These are phyloP conservation scores for Schizonepeta tenuifolia DNA, from an alignment of 257 asterid species.

Conservation along the genomic window DNA sequence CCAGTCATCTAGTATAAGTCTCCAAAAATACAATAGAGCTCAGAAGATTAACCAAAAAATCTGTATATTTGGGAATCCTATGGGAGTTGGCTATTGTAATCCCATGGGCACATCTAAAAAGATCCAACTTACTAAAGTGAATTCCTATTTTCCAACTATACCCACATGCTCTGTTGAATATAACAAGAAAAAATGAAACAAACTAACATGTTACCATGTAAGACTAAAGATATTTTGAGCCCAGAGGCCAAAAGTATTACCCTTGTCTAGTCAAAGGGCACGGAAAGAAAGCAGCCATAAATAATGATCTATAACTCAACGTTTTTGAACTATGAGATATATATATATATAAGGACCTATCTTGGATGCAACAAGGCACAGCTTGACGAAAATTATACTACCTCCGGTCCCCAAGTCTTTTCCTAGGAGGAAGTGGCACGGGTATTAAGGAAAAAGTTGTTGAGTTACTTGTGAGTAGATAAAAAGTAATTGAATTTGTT, in stretches of 20 bases:
- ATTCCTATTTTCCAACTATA: slow-evolving; percentile 7
- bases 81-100: background rate
- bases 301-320: slow-evolving; percentile 6
- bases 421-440: too few species aligned
- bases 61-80: background rate
- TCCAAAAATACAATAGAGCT: background rate
- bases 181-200: background rate
- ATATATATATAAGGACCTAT: background rate
- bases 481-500: too few species aligned
- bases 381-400: slow-evolving; percentile 1
- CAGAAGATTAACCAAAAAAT: background rate
- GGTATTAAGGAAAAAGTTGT: too few species aligned
- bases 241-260: background rate
- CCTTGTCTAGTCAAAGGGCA: slow-evolving; percentile 9
- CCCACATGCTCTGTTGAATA: background rate
- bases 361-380: slow-evolving; percentile 7
- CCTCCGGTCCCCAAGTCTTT: too few species aligned
- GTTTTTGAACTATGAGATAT: background rate
- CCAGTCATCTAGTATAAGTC: slow-evolving; percentile 1
- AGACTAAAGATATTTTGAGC: slow-evolving; percentile 2
- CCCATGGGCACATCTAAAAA: slow-evolving; percentile 15
- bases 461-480: too few species aligned
- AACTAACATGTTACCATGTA: slow-evolving; percentile 16
- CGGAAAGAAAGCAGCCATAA: slow-evolving; percentile 23
- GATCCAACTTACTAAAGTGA: background rate